A percentile compares a stretch with the other conserved stretches of the same genome.
Conservation (phyloP, 768 basidiomycete genomes). For the Auriscalpium orientale region DNA sequence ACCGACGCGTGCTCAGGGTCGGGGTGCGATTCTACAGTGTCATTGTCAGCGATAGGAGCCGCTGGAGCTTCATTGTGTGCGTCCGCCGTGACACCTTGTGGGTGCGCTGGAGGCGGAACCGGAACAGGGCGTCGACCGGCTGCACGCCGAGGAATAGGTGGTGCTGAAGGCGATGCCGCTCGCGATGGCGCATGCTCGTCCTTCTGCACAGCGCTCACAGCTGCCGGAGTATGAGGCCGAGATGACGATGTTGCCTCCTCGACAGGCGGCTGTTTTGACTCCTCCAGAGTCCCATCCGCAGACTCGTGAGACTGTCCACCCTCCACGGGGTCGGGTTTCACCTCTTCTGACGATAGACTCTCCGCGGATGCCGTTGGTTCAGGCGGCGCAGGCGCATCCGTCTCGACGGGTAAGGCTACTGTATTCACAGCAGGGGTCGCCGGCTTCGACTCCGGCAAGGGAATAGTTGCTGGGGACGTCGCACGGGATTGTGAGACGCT, state of each 20-base stretch:
- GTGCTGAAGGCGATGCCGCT: slow-evolving; percentile 34
- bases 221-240: not conserved
- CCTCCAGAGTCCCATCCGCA: not conserved
- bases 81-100: not conserved
- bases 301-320: no score
- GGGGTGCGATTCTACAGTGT: not conserved
- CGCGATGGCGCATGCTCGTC: slow-evolving; percentile 6
- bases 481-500: slow-evolving; percentile 5
- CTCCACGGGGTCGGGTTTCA: no score
- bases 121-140: slow-evolving; percentile 40
- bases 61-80: not conserved
- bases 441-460: slow-evolving; percentile 22
- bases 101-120: slow-evolving; percentile 6
- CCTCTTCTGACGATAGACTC: not conserved
- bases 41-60: not conserved
- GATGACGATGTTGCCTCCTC: not conserved
- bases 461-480: slow-evolving; percentile 16
- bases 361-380: not conserved
- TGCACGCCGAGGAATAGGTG: slow-evolving; percentile 62
- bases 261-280: not conserved
- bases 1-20: not conserved
- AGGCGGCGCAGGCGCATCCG: not conserved
- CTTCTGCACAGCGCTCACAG: slow-evolving; percentile 1
- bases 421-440: slow-evolving; percentile 17
- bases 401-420: slow-evolving; percentile 1